A percentile compares a stretch with the other conserved stretches of the same genome.
Evolutionary conservation across 306 rosid genomes (phyloP).

Genomic region (Abrus precatorius): DNA sequence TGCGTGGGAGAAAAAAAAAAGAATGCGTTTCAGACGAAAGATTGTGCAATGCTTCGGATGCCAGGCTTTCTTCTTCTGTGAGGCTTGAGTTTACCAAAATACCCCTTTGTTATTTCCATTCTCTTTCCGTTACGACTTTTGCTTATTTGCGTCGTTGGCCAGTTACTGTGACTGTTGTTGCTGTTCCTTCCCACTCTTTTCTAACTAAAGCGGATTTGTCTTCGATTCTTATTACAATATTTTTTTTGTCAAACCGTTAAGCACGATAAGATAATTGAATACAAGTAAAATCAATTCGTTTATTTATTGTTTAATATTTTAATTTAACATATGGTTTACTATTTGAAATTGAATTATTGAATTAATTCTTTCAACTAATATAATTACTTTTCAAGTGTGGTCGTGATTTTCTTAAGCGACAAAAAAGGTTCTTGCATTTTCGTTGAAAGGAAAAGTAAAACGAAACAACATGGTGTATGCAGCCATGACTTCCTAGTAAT

Average conservation of each 20-base stretch:
- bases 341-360: background rate
- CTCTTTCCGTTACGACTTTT: conserved; percentile 31
- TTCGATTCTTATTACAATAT: background rate
- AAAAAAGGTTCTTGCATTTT: conserved; percentile 17
- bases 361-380: background rate
- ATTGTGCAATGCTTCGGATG: conserved; percentile 40
- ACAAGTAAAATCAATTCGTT: background rate
- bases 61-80: conserved; percentile 39
- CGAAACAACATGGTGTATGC: background rate
- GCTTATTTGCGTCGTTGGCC: background rate
- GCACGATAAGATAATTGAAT: no score
- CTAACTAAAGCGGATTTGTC: background rate
- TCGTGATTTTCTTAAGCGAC: background rate
- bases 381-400: background rate
- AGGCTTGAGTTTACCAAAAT: conserved; percentile 9
- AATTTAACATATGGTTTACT: no score
- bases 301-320: no score
- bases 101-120: conserved; percentile 32
- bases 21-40: conserved; percentile 45
- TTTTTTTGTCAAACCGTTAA: background rate
- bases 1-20: conserved; percentile 33
- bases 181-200: background rate
- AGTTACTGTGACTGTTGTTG: background rate
- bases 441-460: background rate
- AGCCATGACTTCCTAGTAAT: background rate